These are phyloP conservation scores for Beverwykella pulmonaria DNA, from an alignment of 495 filamentous ascomycete species.

Conservation along the genomic window DNA sequence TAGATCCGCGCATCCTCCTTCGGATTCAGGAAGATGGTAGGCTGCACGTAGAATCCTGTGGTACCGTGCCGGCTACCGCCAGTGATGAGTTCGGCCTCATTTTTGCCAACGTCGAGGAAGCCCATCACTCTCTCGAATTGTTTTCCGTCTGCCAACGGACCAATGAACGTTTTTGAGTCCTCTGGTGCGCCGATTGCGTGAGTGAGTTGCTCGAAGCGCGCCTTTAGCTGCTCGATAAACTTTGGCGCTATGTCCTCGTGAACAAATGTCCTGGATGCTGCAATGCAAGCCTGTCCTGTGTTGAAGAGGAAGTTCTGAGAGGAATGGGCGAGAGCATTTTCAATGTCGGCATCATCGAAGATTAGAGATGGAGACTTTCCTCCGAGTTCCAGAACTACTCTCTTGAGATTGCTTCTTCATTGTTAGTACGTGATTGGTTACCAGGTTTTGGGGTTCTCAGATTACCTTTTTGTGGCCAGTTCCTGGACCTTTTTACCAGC, in stretches of 20 bases:
- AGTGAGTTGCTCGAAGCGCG: slow-evolving; percentile 38
- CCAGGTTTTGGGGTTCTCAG: not conserved
- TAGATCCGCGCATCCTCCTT: slow-evolving; percentile 50
- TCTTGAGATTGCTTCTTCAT: slow-evolving; percentile 41
- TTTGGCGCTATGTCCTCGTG: slow-evolving; percentile 43
- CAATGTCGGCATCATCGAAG: slow-evolving; percentile 47
- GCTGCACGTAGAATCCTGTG: slow-evolving; percentile 52
- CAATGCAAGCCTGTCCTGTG: slow-evolving; percentile 33
- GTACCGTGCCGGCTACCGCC: slow-evolving; percentile 39
- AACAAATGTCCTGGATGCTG: slow-evolving; percentile 41
- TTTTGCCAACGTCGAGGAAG: slow-evolving; percentile 41
- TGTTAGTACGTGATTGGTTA: not conserved
- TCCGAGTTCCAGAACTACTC: slow-evolving; percentile 45
- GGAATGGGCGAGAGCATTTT: slow-evolving; percentile 25
- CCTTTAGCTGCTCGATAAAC: slow-evolving; percentile 44
- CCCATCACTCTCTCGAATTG: slow-evolving; percentile 46
- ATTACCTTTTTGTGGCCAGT: slow-evolving; percentile 39
- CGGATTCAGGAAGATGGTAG: slow-evolving; percentile 54
- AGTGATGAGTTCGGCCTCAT: slow-evolving; percentile 39
- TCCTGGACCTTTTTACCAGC: slow-evolving; percentile 44
- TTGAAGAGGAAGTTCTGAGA: slow-evolving; percentile 40
- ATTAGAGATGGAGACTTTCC: slow-evolving; percentile 46
- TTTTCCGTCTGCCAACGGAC: slow-evolving; percentile 44
- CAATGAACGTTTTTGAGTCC: slow-evolving; percentile 41
- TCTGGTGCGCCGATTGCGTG: slow-evolving; percentile 36